Percentiles rank a stretch among this genome's conserved stretches.
Conservation (phyloP, 139 green algal genomes). For the Asterochloris sp. region DNA sequence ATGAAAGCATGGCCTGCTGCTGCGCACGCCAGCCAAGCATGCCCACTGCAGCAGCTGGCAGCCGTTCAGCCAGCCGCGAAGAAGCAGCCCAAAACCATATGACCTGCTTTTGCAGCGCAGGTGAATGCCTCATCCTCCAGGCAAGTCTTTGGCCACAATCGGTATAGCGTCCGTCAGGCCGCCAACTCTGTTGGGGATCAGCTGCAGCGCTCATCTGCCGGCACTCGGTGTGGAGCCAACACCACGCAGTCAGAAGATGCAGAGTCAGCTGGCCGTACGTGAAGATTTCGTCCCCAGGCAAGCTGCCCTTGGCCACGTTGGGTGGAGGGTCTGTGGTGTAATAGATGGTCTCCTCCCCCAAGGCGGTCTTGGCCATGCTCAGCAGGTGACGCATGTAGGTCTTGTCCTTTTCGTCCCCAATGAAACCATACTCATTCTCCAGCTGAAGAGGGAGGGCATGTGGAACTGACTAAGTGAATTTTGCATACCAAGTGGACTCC, state of each 20-base stretch:
- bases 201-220: neutral
- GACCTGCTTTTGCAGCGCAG: too few relatives aligned
- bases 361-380: slow-evolving; percentile 7
- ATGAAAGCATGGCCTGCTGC: too few relatives aligned
- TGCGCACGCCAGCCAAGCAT: too few relatives aligned
- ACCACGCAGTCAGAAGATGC: neutral
- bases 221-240: neutral
- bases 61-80: too few relatives aligned
- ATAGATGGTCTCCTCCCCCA: slow-evolving; percentile 40
- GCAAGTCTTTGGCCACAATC: too few relatives aligned
- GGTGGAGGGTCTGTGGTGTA: slow-evolving; percentile 56
- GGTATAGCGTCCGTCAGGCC: too few relatives aligned
- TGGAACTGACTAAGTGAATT: too few relatives aligned
- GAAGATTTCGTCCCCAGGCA: slow-evolving; percentile 40
- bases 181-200: neutral
- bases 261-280: slow-evolving; percentile 12
- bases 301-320: slow-evolving; percentile 22
- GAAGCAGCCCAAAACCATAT: too few relatives aligned
- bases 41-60: too few relatives aligned
- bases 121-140: too few relatives aligned
- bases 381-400: slow-evolving; percentile 43
- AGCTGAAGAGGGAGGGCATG: slow-evolving; percentile 28
- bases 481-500: too few relatives aligned
- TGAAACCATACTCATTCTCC: slow-evolving; percentile 66
- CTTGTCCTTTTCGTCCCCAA: slow-evolving; percentile 30